Conservation (phyloP, 78 protist species). For the Salpingoeca rosetta region DNA sequence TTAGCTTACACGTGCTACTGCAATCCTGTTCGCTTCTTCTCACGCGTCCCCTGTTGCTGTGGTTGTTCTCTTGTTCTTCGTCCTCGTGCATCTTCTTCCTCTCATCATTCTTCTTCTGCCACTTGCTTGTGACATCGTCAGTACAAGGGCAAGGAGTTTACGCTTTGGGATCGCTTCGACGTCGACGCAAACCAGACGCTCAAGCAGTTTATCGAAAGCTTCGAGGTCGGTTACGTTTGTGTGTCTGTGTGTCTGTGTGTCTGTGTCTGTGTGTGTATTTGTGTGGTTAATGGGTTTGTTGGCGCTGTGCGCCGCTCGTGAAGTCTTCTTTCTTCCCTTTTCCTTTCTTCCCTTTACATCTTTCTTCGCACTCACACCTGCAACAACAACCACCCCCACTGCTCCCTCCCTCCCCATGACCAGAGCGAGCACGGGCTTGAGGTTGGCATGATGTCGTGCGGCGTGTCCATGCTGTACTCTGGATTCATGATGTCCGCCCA, state of each 20-base stretch:
- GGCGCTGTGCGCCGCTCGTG: background rate
- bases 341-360: background rate
- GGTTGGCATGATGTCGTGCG: constrained; percentile 60
- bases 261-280: too few relatives aligned
- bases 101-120: background rate
- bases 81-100: background rate
- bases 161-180: constrained; percentile 78
- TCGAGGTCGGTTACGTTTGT: constrained; percentile 4
- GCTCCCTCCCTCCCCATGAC: background rate
- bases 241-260: too few relatives aligned
- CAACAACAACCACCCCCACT: too few relatives aligned
- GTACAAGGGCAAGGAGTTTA: constrained; percentile 45
- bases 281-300: background rate
- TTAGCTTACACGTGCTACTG: too few relatives aligned
- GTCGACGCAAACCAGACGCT: constrained; percentile 59
- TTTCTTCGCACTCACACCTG: background rate
- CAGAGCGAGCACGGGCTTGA: constrained; percentile 48
- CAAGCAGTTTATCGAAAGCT: constrained; percentile 31
- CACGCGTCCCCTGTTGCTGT: background rate
- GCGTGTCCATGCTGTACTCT: constrained; percentile 48
- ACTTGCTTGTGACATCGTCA: constrained; percentile 1
- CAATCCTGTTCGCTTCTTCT: background rate
- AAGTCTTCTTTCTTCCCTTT: background rate
- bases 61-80: background rate
- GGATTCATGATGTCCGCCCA: constrained; percentile 19